Base-by-base conservation (phyloP, 225 moss, liverwort and hornwort genomes). In the Marchantia polymorpha region DNA sequence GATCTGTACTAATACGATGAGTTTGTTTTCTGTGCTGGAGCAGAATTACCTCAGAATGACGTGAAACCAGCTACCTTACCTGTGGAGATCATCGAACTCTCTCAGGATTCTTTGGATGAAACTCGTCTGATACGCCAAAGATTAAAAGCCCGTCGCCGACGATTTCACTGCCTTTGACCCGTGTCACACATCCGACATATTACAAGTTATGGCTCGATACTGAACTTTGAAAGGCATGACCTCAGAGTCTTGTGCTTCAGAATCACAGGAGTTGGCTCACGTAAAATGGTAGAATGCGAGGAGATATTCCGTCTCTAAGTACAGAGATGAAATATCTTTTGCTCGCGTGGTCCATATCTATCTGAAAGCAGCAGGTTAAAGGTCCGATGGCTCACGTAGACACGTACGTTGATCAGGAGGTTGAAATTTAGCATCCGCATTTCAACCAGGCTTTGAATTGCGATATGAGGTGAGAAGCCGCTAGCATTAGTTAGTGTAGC, bases 121-220 rank as follows among this genome's bases (percentile, higher is more conserved):
- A 74, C 68, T 53, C 17, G 63, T 59, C 61, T 26, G 15, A 27
- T 81, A 64, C 77, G 72, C n/a, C 81, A 67, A 48, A 73, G 29
- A 66, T 0, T 67, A 67, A 78, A 68, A 29, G 25, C 61, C 46
- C 81, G 84, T 49, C 74, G 81, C 46, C 81, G 73, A 72, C 52
- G 29, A 30, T 80, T 79, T 47, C 72, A 70, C 52, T 75, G 74
- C 56, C 56, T 27, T 26, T 79, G 50, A 52, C 20, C 39, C 15
- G 14, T n/a, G 46, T 20, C 70, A 20, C 50, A 0, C 20, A 39
- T 49, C 6, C 70, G n/a, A 70, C 49, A n/a, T 69, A 39, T 65
- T 65, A 11, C 29, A 65, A 63, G 12, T 63, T 20, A 19, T 19
- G 31, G 17, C 46, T 46, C 19, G 39, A 39, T 39, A 69, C 17